Base-by-base conservation (phyloP, 2,329 filamentous ascomycete genomes). In the Fusarium sp. region DNA sequence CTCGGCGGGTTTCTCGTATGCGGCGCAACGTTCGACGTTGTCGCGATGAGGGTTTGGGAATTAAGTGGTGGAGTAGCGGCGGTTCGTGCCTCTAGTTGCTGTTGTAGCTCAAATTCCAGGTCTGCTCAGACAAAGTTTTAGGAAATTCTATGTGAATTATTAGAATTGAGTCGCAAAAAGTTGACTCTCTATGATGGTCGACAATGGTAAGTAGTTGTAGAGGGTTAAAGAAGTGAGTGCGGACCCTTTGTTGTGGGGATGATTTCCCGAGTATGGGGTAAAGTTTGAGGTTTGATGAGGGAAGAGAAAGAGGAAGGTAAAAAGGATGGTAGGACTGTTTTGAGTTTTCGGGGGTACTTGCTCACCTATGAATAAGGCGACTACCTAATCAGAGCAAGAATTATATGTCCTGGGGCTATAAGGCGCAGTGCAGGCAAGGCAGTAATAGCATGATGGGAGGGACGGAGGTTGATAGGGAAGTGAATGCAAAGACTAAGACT, bases 241-340 rank as follows among this genome's bases (percentile, higher is more conserved):
- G 71, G 74, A 70, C 56, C 74, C 71, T 42, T 31, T 46, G 55
- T 31, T 75, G 76, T 78, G 76, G 76, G 66, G 76, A 74, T 62
- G 35, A 46, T 37, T n/a, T 62, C 64, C 55, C 52, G 63, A 77
- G 67, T 78, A 78, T 78, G 76, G 76, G 76, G 76, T 78, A 76
- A 57, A 66, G 64, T 29, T 49, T 64, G 64, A 65, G 42, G 60
- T 56, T 59, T 51, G 45, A 60, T 51, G 62, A 73, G 46, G 63
- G 27, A 42, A 64, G 60, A 63, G 54, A 19, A 57, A 54, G 65
- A 61, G 46, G 63, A 51, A 63, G 48, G 48, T 56, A 56, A 25
- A 41, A 59, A 48, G 29, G 44, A 46, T 41, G 44, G 51, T 38
- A 31, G 58, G 59, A 60, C 57, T 42, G 51, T 52, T 35, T 58